Evolutionary conservation across 2,329 filamentous ascomycete genomes (phyloP), one percentile per base, ranked within the genome.

Genomic region (Aureobasidium sp.): DNA sequence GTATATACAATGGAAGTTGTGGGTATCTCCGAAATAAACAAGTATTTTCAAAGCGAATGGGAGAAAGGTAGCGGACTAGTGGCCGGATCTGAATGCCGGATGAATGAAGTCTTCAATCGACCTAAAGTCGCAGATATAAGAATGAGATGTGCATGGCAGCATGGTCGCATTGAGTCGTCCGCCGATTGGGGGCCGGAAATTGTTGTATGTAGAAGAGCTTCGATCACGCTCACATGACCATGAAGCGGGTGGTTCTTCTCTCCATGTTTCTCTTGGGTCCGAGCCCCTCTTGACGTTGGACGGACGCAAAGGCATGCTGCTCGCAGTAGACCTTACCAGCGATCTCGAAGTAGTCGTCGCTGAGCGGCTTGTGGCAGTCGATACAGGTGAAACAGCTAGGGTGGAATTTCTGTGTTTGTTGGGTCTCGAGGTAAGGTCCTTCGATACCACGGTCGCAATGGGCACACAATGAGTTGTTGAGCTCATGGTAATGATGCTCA

Each of bases 271-370:
- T 63, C 15, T 55, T 63, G 7, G 55, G 55, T 37, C 53, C 55
- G n/a, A 59, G 55, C 7, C 62, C 55, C 26, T 52, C 47, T 47
- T 60, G 47, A 27, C 46, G 42, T 7, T 48, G 53, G 13, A 55
- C 34, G 6, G 53, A 70, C 15, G 69, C 70, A 73, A 86, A 87
- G 5, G 91, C 92, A 72, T 97, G 91, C 48, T 87, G 84, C 74
- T 97, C 93, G 74, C 93, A 99, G 72, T 89, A 96, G 0, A 89
- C 85, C 48, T 79, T 81, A 27, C 90, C 90, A 44, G 84, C 85
- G 67, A 96, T 87, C 73, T 97, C 92, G 69, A 94, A 97, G 73
- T 97, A 97, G 65, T 94, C 93, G 48, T 93, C 87, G 23, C 84
- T 82, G 13, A 97, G 80, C 72, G 87, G 84, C 51, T 84, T 76